Conservation (phyloP, 805 yeast genomes). For the Wickerhamiella brachini region DNA sequence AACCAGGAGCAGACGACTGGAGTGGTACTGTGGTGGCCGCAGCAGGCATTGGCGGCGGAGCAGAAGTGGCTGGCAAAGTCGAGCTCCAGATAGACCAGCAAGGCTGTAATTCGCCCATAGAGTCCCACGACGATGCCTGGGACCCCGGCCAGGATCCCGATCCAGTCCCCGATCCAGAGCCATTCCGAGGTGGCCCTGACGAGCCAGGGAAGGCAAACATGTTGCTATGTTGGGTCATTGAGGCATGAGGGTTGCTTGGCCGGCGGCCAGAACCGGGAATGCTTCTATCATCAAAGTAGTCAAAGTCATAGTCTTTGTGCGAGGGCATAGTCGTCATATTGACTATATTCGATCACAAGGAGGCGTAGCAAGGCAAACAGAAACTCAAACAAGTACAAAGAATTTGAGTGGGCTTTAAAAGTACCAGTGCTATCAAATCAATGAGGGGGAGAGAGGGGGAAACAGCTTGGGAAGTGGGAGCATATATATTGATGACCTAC, state of each 20-base stretch:
- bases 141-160: neutral
- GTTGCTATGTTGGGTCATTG: neutral
- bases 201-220: neutral
- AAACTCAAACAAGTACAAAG: too few species aligned
- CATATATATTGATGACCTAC: neutral
- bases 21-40: neutral
- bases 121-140: neutral
- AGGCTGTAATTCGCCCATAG: slow-evolving; percentile 6
- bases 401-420: neutral
- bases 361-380: neutral
- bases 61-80: neutral
- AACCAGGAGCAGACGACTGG: neutral
- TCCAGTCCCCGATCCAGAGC: too few species aligned
- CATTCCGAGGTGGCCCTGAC: neutral
- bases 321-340: neutral
- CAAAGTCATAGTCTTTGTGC: neutral
- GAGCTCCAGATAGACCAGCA: slow-evolving; percentile 13
- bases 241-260: neutral
- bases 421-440: neutral
- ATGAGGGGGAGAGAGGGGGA: neutral
- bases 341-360: neutral
- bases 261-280: neutral
- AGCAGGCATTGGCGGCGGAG: neutral
- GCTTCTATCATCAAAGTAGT: neutral
- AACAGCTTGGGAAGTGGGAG: neutral